Base-by-base conservation (phyloP, 2,329 filamentous ascomycete species). In the Fonsecaea pugnacius region DNA sequence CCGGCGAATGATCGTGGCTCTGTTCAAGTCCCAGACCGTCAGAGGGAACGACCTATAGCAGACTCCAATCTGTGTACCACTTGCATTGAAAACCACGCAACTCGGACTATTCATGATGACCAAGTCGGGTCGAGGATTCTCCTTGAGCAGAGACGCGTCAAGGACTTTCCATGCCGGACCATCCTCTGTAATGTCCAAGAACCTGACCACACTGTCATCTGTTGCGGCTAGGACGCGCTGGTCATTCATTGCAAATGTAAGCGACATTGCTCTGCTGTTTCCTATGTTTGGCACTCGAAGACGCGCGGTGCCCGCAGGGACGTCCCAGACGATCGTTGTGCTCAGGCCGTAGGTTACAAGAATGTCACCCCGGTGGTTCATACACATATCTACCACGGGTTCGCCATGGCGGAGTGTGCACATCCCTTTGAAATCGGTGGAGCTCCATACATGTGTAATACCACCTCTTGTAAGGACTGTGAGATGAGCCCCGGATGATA, bases 401-500 rank as follows among this genome's bases (percentile, higher is more conserved):
- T 73, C 71, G 12, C 56, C 59, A 58, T 73, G 68, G n/a, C 63
- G 16, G 40, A 73, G 21, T 9, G 53, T 58, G 40, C 68, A 63
- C 9, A 67, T 43, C 63, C 71, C 68, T 33, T 59, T 60, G 58
- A 69, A 73, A n/a, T 69, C 71, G 21, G 68, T 59, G 3, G 71
- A 66, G 46, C 69, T 55, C 67, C 68, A 74, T 21, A 73, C 46
- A 33, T 67, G 58, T n/a, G 71, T 50, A 1, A 51, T 67, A 3
- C 72, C 72, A 54, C 58, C 67, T 16, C 57, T 66, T 9, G 69
- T 67, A 2, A 73, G 54, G 5, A 72, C 68, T 8, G 69, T 67
- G 35, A 76, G 69, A 63, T 72, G 68, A 10, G 54, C 38, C 55
- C 70, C 43, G 58, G 64, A n/a, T 56, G 63, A 56, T 8, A 54